Evolutionary conservation across 2,329 filamentous ascomycete species (phyloP).

Genomic region (Sarocladiaceae sp.): DNA sequence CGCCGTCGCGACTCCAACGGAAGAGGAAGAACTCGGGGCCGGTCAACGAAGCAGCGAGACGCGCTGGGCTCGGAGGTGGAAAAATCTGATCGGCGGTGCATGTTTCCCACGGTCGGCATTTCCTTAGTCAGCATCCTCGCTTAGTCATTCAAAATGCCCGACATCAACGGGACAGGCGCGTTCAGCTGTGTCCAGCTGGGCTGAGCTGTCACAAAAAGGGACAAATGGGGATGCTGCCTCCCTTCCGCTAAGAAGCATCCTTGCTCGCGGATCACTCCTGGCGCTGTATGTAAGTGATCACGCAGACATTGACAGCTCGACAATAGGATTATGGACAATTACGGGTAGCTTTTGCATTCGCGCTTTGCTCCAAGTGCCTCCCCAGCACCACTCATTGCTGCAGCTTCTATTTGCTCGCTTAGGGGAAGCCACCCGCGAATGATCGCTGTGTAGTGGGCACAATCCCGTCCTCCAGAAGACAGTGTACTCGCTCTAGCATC

Average conservation of each 20-base stretch:
- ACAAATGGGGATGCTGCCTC: background rate
- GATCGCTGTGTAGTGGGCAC: background rate
- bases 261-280: conserved; percentile 1
- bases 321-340: too few relatives aligned
- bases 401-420: conserved; percentile 1
- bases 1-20: conserved; percentile 30
- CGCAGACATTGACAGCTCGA: too few relatives aligned
- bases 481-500: too few relatives aligned
- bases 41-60: conserved; percentile 15
- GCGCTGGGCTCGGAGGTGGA: conserved; percentile 18
- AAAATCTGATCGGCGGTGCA: conserved; percentile 14
- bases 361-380: background rate
- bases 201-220: background rate
- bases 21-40: conserved; percentile 44
- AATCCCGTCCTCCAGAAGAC: too few relatives aligned
- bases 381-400: background rate
- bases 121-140: background rate
- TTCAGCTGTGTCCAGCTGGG: background rate
- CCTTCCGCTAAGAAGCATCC: background rate
- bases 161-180: background rate
- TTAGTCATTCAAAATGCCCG: background rate
- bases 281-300: too few relatives aligned
- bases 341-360: too few relatives aligned
- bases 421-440: background rate
- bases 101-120: background rate